Evolutionary conservation across 345 rosid species (phyloP), one percentile per base, ranked within the genome.

Genomic region (Nephelium lappaceum): DNA sequence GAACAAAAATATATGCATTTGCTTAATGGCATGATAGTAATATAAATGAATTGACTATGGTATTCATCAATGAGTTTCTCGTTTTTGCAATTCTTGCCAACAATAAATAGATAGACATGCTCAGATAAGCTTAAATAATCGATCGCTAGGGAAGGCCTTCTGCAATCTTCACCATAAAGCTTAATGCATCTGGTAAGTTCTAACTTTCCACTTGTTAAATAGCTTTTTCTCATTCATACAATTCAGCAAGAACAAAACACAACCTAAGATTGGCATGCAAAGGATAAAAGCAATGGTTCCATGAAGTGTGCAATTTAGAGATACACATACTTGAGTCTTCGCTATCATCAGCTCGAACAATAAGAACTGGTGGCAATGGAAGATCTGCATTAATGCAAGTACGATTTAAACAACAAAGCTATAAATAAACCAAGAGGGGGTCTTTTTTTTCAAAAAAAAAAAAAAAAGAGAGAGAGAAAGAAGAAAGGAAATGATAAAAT

Each of bases 271-370:
- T 23, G 47, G 57, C 6, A 68, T n/a, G 19, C 49, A 38, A 7
- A 55, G 55, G 53, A 57, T 62, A 19, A 55, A 57, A 5, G 16
- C 19, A 38, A 42, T 12, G 39, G 76, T 68, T 68, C 12, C 38
- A 23, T 23, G 23, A 15, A 41, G 10, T 49, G 39, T 16, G 24
- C 5, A 58, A 70, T 23, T 16, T 6, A 70, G 19, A 0, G n/a
- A 12, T 19, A 68, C 15, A 61, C 93, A 76, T 91, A 95, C 99
- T 93, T 19, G 97, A 84, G 80, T 95, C 99, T 79, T 95, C 99
- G n/a, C 88, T 82, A 68, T 95, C 99, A 67, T 95, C 99, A 53
- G 87, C 85, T 53, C 89, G 89, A 71, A 87, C 93, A 80, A 87
- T 91, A 82, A 92, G 75, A 74, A 90, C 94, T 0, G 93, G 93